Percentiles rank a stretch among this genome's conserved stretches.
Conservation (phyloP, 805 yeast genomes). For the Yarrowia sp. region DNA sequence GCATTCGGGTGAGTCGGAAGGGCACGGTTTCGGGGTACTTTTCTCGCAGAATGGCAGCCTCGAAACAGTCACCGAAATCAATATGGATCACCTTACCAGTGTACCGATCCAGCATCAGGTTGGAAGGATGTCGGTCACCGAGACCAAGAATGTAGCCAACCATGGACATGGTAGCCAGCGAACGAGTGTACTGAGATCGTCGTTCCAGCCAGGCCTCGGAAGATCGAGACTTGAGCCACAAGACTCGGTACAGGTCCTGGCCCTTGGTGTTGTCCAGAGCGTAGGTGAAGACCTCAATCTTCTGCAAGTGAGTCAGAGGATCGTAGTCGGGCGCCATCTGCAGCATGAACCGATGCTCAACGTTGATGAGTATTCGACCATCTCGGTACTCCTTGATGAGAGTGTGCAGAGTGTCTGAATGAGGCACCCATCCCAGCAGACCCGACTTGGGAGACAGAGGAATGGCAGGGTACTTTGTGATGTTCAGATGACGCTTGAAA, state of each 20-base stretch:
- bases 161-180: constrained; percentile 98
- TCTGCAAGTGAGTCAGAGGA: constrained; percentile 82
- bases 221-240: constrained; percentile 95
- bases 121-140: constrained; percentile 98
- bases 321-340: constrained; percentile 99
- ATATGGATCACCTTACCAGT: constrained; percentile 97
- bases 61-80: constrained; percentile 99
- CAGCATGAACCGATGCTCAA: constrained; percentile 93
- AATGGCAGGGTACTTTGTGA: constrained; percentile 90
- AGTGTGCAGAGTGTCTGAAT: constrained; percentile 95
- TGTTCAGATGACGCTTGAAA: constrained; percentile 92
- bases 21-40: constrained; percentile 99
- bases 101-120: constrained; percentile 89
- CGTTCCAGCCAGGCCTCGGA: constrained; percentile 98
- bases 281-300: constrained; percentile 95
- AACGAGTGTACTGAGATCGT: constrained; percentile 93
- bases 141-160: constrained; percentile 95
- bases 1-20: constrained; percentile 93
- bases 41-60: constrained; percentile 94
- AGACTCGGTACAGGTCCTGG: constrained; percentile 91
- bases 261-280: constrained; percentile 96
- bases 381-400: constrained; percentile 92
- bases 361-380: constrained; percentile 76
- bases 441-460: constrained; percentile 98
- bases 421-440: constrained; percentile 94